A percentile compares a stretch with the other conserved stretches of the same genome.
phyloP scores from a whole-genome alignment of 1,284 basidiomycete species.

The Ustilago xerochloae region DNA sequence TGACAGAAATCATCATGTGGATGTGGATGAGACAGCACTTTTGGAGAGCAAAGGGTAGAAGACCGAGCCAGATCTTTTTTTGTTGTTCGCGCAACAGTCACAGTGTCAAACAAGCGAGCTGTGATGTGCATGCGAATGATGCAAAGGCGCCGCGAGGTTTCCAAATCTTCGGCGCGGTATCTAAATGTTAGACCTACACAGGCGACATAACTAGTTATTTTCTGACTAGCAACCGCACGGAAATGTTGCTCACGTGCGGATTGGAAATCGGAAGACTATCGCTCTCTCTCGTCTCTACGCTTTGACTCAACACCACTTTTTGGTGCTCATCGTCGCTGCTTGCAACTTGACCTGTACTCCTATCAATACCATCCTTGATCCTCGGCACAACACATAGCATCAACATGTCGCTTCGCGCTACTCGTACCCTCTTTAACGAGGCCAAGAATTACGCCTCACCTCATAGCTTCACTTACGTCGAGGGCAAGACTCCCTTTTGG shows the following conservation, averaged over 20 bases:
- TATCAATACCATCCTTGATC: not conserved
- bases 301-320: not conserved
- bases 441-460: conserved; percentile 57
- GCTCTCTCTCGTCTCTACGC: conserved; percentile 1
- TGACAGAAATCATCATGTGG: too few relatives aligned
- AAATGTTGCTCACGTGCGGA: not conserved
- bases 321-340: not conserved
- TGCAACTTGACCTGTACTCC: not conserved
- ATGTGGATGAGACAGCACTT: too few relatives aligned
- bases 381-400: not conserved
- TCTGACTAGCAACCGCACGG: too few relatives aligned
- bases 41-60: too few relatives aligned
- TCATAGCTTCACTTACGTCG: conserved; percentile 62
- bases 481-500: conserved; percentile 67
- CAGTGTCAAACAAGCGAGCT: not conserved
- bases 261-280: not conserved
- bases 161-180: too few relatives aligned
- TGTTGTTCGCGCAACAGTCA: not conserved
- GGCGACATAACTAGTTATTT: too few relatives aligned
- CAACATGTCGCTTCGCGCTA: conserved; percentile 47
- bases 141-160: not conserved
- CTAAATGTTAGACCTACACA: not conserved
- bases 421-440: conserved; percentile 50
- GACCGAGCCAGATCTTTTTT: too few relatives aligned
- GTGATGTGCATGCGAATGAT: not conserved